Evolutionary conservation across 768 basidiomycete genomes (phyloP).

Genomic region (Suillus fuscotomentosus): DNA sequence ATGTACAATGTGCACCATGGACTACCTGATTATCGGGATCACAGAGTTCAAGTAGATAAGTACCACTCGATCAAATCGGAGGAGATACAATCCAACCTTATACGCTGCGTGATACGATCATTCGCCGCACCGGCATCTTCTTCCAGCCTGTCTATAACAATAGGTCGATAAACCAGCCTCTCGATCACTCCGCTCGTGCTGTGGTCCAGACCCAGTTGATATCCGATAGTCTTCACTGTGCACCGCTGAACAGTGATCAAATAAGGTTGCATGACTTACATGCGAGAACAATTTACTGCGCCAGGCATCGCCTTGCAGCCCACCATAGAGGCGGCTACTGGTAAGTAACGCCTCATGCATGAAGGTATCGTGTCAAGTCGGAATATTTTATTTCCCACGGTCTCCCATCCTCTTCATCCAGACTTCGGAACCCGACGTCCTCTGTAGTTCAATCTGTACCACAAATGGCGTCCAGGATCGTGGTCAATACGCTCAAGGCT

Average conservation of each 20-base stretch:
- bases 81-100: not conserved
- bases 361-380: conserved; percentile 25
- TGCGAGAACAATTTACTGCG: not conserved
- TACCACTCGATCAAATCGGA: not conserved
- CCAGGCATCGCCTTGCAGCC: not conserved
- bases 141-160: not conserved
- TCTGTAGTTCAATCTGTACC: conserved; percentile 7
- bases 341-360: not conserved
- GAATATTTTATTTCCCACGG: conserved; percentile 32
- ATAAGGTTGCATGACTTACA: not conserved
- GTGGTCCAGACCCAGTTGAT: not conserved
- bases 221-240: not conserved
- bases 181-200: not conserved
- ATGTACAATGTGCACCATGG: not conserved
- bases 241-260: not conserved
- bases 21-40: not conserved
- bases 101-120: not conserved
- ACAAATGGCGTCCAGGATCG: conserved; percentile 71
- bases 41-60: not conserved
- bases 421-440: conserved; percentile 5
- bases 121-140: not conserved
- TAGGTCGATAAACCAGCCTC: not conserved
- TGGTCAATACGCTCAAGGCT: conserved; percentile 59
- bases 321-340: not conserved
- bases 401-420: conserved; percentile 8